Conservation (phyloP, 192 early-diverging fungal genomes). For the Jimgerdemannia flammicorona region DNA sequence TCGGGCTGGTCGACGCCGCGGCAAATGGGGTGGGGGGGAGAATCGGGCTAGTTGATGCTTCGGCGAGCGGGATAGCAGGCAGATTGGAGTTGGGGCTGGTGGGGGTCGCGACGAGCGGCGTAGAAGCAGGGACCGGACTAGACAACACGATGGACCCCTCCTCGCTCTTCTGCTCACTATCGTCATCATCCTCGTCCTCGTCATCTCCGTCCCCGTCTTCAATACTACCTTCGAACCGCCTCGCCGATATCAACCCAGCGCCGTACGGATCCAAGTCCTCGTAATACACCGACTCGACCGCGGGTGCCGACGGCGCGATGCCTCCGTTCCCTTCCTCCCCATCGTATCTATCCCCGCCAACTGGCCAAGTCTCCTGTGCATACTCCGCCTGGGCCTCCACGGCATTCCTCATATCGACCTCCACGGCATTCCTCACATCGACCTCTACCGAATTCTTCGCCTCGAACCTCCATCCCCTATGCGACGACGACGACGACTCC, state of each 20-base stretch:
- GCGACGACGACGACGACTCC: no score
- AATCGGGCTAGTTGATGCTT: no score
- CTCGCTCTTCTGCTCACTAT: background rate
- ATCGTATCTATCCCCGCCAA: background rate
- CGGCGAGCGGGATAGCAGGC: no score
- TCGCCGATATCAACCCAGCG: background rate
- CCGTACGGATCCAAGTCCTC: background rate
- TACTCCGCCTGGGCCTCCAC: background rate
- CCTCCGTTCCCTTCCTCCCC: background rate
- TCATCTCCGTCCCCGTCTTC: background rate
- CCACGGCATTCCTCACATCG: no score
- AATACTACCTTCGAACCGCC: background rate
- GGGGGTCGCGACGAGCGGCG: no score
- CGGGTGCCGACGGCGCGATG: no score
- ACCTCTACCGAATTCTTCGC: background rate
- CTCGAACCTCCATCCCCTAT: background rate
- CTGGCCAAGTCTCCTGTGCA: background rate
- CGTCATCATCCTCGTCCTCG: background rate
- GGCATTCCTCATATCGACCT: background rate
- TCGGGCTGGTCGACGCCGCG: no score
- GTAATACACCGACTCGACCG: background rate
- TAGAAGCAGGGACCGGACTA: no score
- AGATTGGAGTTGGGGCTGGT: no score
- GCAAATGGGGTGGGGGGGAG: no score
- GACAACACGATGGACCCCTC: no score